Evolutionary conservation across 768 basidiomycete species (phyloP), one percentile per base, ranked within the genome.

Genomic region (Neoboletus brunneissimus): DNA sequence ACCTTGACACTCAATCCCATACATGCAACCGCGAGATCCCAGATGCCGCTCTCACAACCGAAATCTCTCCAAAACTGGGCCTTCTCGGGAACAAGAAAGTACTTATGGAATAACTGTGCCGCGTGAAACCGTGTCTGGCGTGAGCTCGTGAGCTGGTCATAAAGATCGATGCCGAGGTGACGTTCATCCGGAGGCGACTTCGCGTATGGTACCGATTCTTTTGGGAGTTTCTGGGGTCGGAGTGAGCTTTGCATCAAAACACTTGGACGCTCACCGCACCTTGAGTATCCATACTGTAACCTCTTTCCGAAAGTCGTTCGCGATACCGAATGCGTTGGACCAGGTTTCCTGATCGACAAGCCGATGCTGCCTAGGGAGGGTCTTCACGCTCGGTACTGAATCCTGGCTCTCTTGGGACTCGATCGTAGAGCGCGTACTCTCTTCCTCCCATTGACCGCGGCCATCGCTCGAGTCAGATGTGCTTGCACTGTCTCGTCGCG

Each of bases 101-200:
- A 88, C 20, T 84, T 77, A 23, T 77, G 69, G 59, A 88, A 85
- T 58, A 88, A 67, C 64, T 83, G 79, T 0, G 75, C 81, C 0
- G 86, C 86, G 54, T 88, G 86, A 60, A 87, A 88, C 4, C 84
- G 77, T 16, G 86, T 87, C 56, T 86, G 79, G 0, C 75, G 76
- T 0, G 80, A 84, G 3, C 72, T 76, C 9, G 67, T 66, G 25
- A 89, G 75, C 53, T 88, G 83, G 48, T 86, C 81, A 40, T 73
- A 66, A 27, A 88, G 64, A 29, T 67, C 55, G 18, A 13, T n/a
- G 16, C 65, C 59, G 9, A 23, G 20, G 2, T 8, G 51, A 25
- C 47, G 48, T n/a, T 20, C 16, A 16, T 44, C 23, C 31, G 15
- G 23, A 38, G 35, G n/a, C 15, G n/a, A 1, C 2, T 44, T 10